These are phyloP conservation scores for Neonectria neomacrospora DNA, from an alignment of 2,329 filamentous ascomycete genomes.

Conservation along the genomic window DNA sequence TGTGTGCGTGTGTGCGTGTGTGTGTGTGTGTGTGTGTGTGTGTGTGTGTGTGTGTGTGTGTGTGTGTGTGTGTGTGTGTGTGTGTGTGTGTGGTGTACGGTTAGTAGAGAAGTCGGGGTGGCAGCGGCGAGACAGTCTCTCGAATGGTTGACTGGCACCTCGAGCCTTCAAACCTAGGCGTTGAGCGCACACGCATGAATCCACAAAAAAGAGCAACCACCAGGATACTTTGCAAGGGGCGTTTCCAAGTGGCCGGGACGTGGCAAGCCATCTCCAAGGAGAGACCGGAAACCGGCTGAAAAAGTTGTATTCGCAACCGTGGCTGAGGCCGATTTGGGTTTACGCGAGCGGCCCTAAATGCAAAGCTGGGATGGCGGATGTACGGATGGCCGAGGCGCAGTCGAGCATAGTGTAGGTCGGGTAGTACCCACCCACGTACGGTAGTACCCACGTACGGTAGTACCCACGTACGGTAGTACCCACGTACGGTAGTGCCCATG, in stretches of 20 bases:
- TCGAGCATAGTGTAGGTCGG: not conserved
- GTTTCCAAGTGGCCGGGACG: not conserved
- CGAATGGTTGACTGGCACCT: too few relatives aligned
- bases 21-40: too few relatives aligned
- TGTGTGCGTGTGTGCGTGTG: too few relatives aligned
- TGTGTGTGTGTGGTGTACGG: not conserved
- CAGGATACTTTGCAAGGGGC: not conserved
- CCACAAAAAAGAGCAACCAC: not conserved
- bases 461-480: too few relatives aligned
- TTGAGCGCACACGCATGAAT: not conserved
- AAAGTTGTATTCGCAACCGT: not conserved
- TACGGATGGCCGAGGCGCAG: constrained; percentile 9
- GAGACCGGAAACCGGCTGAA: not conserved
- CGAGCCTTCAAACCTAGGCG: not conserved
- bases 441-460: too few relatives aligned
- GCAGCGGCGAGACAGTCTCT: not conserved
- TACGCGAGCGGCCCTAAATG: not conserved
- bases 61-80: too few relatives aligned
- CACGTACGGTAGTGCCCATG: too few relatives aligned
- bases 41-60: too few relatives aligned
- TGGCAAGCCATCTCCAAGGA: constrained; percentile 4
- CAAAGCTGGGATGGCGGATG: constrained; percentile 1
- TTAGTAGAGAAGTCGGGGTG: not conserved
- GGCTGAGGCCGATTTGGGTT: constrained; percentile 2
- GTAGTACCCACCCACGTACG: too few relatives aligned